phyloP scores from a whole-genome alignment of 768 basidiomycete genomes.

The Termitomyces sp. region DNA sequence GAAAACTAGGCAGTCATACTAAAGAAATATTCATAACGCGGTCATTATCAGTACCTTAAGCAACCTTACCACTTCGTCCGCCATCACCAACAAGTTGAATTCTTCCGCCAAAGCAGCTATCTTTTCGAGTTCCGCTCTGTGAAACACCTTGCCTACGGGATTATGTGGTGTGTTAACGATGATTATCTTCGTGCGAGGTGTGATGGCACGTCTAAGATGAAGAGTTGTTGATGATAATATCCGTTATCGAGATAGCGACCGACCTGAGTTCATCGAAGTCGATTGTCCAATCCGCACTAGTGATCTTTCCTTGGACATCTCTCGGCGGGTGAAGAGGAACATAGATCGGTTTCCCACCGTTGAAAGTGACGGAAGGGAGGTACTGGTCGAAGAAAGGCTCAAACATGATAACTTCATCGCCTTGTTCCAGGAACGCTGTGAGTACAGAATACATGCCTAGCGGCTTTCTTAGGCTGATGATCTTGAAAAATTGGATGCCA shows the following conservation, averaged over 20 bases:
- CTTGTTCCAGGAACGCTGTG: slow-evolving; percentile 84
- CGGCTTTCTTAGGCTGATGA: neutral
- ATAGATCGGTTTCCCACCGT: slow-evolving; percentile 88
- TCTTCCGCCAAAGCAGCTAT: slow-evolving; percentile 89
- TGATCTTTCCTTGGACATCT: slow-evolving; percentile 36
- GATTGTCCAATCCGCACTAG: slow-evolving; percentile 81
- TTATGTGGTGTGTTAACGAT: slow-evolving; percentile 97
- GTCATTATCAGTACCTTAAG: slow-evolving; percentile 1
- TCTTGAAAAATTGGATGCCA: neutral
- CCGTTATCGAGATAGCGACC: slow-evolving; percentile 8
- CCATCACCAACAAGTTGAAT: slow-evolving; percentile 86
- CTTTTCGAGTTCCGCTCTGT: slow-evolving; percentile 69
- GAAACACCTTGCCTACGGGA: slow-evolving; percentile 97
- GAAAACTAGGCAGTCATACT: slow-evolving; percentile 94
- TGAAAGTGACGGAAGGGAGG: slow-evolving; percentile 88
- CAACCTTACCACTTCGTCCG: slow-evolving; percentile 89
- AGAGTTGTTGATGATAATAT: neutral
- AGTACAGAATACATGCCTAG: slow-evolving; percentile 92
- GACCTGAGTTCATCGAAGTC: slow-evolving; percentile 86
- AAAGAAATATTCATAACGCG: neutral
- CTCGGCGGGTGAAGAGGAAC: slow-evolving; percentile 92
- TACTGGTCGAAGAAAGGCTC: slow-evolving; percentile 99
- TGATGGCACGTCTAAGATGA: slow-evolving; percentile 64
- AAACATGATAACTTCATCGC: slow-evolving; percentile 98
- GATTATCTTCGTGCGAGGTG: slow-evolving; percentile 89